Conservation (phyloP, 768 basidiomycete species). For the Asterophora parasitica region DNA sequence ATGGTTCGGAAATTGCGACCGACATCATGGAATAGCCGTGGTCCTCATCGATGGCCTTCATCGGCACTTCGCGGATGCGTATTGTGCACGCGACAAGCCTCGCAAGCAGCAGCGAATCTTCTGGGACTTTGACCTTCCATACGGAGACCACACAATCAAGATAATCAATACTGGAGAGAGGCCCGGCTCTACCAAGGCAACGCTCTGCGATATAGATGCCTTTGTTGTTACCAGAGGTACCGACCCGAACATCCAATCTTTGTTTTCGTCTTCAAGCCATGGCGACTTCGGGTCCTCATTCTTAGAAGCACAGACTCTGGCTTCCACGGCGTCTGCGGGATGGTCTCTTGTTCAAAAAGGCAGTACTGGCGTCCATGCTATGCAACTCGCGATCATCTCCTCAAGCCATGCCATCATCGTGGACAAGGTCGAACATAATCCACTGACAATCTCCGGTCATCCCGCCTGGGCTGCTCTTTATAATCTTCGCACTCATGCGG, state of each 20-base stretch:
- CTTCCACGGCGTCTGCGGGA: slow-evolving; percentile 2
- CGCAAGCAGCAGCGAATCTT: slow-evolving; percentile 60
- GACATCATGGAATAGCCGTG: slow-evolving; percentile 47
- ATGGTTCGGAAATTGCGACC: slow-evolving; percentile 65
- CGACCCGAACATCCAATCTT: slow-evolving; percentile 3
- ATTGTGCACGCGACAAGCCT: slow-evolving; percentile 25
- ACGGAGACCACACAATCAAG: slow-evolving; percentile 55
- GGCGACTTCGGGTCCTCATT: slow-evolving; percentile 3
- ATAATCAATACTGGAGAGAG: slow-evolving; percentile 52
- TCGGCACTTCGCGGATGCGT: slow-evolving; percentile 42
- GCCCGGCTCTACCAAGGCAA: slow-evolving; percentile 27
- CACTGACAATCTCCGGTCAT: slow-evolving; percentile 64
- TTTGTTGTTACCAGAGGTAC: slow-evolving; percentile 56
- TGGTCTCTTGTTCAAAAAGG: slow-evolving; percentile 68
- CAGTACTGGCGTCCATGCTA: slow-evolving; percentile 71
- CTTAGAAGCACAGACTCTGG: slow-evolving; percentile 3
- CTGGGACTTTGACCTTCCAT: slow-evolving; percentile 49
- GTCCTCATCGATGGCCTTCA: slow-evolving; percentile 56
- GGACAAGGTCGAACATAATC: slow-evolving; percentile 87
- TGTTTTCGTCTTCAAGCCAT: not conserved
- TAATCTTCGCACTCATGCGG: slow-evolving; percentile 57
- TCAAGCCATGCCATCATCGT: slow-evolving; percentile 64
- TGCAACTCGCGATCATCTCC: slow-evolving; percentile 72
- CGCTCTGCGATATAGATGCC: slow-evolving; percentile 55
- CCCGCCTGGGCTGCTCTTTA: slow-evolving; percentile 81